A percentile compares a stretch with the other conserved stretches of the same genome.
Conservation (phyloP, 2,329 filamentous ascomycete genomes). For the Epicoccum nigrum region DNA sequence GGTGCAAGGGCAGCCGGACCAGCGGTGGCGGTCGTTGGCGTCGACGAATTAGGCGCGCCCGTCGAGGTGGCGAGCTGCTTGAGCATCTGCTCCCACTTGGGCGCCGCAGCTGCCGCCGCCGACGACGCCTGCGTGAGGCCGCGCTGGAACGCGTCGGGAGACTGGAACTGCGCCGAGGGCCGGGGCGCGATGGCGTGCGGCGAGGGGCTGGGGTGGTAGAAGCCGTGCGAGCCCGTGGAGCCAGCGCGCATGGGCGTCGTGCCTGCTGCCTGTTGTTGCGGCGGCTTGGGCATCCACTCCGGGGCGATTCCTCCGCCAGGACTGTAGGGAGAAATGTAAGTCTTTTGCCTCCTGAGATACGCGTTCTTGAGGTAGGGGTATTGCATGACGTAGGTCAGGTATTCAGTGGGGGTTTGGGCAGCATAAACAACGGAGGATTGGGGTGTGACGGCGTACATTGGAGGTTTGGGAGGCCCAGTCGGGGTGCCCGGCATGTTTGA, state of each 20-base stretch:
- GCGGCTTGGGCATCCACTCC: slow-evolving; percentile 46
- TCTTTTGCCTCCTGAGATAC: slow-evolving; percentile 52
- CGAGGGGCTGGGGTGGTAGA: slow-evolving; percentile 13
- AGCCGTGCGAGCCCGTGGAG: slow-evolving; percentile 10
- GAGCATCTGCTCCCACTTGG: slow-evolving; percentile 45
- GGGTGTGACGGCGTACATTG: slow-evolving; percentile 47
- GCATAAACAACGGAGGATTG: slow-evolving; percentile 47
- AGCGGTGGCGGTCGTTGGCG: not conserved
- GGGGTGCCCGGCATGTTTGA: slow-evolving; percentile 39
- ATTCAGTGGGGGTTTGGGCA: slow-evolving; percentile 45
- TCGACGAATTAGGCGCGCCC: not conserved
- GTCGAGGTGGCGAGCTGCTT: slow-evolving; percentile 38
- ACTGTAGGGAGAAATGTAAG: slow-evolving; percentile 56
- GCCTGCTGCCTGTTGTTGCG: slow-evolving; percentile 11
- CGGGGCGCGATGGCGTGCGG: slow-evolving; percentile 19
- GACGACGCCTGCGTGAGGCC: slow-evolving; percentile 42
- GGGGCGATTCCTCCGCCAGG: slow-evolving; percentile 50
- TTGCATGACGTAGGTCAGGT: slow-evolving; percentile 51
- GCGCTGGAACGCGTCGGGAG: slow-evolving; percentile 52
- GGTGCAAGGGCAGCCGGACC: not conserved
- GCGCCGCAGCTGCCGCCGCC: slow-evolving; percentile 24
- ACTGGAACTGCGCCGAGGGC: slow-evolving; percentile 51
- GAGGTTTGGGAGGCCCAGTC: slow-evolving; percentile 40
- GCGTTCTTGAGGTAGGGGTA: slow-evolving; percentile 56
- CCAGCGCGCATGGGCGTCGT: slow-evolving; percentile 4